Percentiles rank a stretch among this genome's conserved stretches.
Conservation (phyloP, 208 protist genomes). For the Leishmania tarentolae region DNA sequence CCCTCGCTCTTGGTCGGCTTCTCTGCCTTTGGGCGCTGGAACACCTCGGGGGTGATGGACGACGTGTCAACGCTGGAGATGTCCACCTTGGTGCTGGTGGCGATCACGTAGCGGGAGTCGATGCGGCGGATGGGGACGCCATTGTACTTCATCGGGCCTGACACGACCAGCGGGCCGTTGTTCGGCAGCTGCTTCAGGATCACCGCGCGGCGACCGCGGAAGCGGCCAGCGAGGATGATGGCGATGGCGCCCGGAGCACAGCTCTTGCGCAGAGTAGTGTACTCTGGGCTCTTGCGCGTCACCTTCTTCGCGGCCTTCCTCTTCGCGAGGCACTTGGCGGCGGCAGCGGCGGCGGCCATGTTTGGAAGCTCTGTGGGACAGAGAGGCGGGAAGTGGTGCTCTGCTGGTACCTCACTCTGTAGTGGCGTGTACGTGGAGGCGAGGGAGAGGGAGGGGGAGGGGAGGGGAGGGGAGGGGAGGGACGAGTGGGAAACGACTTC, state of each 20-base stretch:
- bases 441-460: not conserved
- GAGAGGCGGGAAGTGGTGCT: not conserved
- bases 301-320: slow-evolving; percentile 56
- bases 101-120: slow-evolving; percentile 97
- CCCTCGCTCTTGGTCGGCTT: slow-evolving; percentile 83
- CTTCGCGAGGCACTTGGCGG: slow-evolving; percentile 37
- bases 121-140: slow-evolving; percentile 98
- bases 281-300: slow-evolving; percentile 61
- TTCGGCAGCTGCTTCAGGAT: slow-evolving; percentile 97
- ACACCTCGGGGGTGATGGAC: slow-evolving; percentile 69
- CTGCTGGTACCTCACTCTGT: slow-evolving; percentile 2
- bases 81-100: slow-evolving; percentile 98
- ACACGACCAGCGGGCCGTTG: slow-evolving; percentile 96
- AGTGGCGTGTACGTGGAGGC: not conserved
- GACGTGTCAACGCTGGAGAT: slow-evolving; percentile 85
- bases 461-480: not conserved
- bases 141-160: slow-evolving; percentile 96
- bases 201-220: slow-evolving; percentile 96
- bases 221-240: slow-evolving; percentile 94
- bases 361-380: not conserved
- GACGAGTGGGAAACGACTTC: too few relatives aligned
- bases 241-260: slow-evolving; percentile 55
- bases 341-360: slow-evolving; percentile 23
- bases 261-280: slow-evolving; percentile 67
- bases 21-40: slow-evolving; percentile 67